phyloP scores from a whole-genome alignment of 73 alveolate genomes.

The Halteria grandinella region DNA sequence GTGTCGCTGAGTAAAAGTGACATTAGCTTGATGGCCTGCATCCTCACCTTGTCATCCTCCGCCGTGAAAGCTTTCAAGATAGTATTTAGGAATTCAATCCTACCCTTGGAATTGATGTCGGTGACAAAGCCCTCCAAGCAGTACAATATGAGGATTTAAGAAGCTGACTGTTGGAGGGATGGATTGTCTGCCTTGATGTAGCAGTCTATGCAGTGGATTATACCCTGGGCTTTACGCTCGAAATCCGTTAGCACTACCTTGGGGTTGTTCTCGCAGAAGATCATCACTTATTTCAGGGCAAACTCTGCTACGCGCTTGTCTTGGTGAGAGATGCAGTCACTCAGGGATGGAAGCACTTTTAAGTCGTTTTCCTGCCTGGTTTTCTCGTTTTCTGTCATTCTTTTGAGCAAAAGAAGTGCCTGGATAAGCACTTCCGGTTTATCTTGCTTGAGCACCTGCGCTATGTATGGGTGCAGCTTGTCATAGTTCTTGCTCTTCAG shows the following conservation, averaged over 20 bases:
- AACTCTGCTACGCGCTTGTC: constrained; percentile 23
- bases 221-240: constrained; percentile 45
- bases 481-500: constrained; percentile 51
- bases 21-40: constrained; percentile 16
- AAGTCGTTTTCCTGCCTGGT: constrained; percentile 43
- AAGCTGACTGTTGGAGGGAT: constrained; percentile 9
- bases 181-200: constrained; percentile 22
- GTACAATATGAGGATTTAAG: constrained; percentile 23
- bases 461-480: constrained; percentile 9
- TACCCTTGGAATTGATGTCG: constrained; percentile 17
- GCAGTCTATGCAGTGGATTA: constrained; percentile 11
- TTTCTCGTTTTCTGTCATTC: constrained; percentile 31
- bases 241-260: constrained; percentile 15
- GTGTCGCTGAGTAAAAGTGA: constrained; percentile 6
- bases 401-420: constrained; percentile 28
- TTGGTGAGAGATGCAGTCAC: neutral
- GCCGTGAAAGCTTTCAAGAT: constrained; percentile 23
- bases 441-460: constrained; percentile 2
- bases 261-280: constrained; percentile 43
- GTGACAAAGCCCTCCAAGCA: constrained; percentile 36
- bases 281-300: constrained; percentile 10
- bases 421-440: constrained; percentile 5
- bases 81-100: constrained; percentile 23
- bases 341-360: constrained; percentile 7
- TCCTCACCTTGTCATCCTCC: constrained; percentile 48